Base-by-base conservation (phyloP, 768 basidiomycete species). In the Pulveroboletus ravenelii region DNA sequence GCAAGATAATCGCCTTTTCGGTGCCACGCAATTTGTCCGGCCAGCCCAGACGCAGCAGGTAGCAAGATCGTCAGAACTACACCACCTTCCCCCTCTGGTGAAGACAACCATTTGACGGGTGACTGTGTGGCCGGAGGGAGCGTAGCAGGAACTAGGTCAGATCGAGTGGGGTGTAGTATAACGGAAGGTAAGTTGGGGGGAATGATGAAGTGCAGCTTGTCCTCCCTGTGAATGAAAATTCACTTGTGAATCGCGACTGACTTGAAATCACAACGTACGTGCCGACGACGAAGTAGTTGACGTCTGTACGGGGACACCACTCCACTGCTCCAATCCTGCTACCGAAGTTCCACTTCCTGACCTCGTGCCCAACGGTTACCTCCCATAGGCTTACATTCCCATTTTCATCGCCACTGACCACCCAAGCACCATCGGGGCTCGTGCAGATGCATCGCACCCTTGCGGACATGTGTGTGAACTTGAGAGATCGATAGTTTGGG, bases 1-100 rank as follows among this genome's bases (percentile, higher is more conserved):
- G 95, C 86, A 57, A 99, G 75, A 63, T 99, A 99, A 67, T 99
- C 96, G 43, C 96, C 96, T 62, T 85, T 82, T 46, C 88, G 78
- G 68, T 99, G 96, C 93, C 94, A 98, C 34, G 85, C 71, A 10
- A 97, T 75, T 63, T 96, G 91, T 60, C 80, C 87, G 6, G 87
- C 80, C 37, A 81, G 60, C 5, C 88, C 87, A 30, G 89, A 85
- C 9, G 78, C 77, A 6, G 79, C 60, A 5, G 85, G 86, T 38
- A 92, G 68, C 37, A 71, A 72, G 48, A 89, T 65, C 7, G 79
- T 81, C 43, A 92, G 70, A 59, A 82, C 74, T 15, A 87, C 75
- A 5, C 70, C 69, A 47, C 85, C 81, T 38, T 75, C 69, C 13
- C 76, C 74, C 38, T 72, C 62, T 23, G 64, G 64, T 25, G 76